A percentile compares a stretch with the other conserved stretches of the same genome.
These are phyloP conservation scores for Paramecium biaurelia DNA, from an alignment of 73 alveolate species.

Conservation along the genomic window DNA sequence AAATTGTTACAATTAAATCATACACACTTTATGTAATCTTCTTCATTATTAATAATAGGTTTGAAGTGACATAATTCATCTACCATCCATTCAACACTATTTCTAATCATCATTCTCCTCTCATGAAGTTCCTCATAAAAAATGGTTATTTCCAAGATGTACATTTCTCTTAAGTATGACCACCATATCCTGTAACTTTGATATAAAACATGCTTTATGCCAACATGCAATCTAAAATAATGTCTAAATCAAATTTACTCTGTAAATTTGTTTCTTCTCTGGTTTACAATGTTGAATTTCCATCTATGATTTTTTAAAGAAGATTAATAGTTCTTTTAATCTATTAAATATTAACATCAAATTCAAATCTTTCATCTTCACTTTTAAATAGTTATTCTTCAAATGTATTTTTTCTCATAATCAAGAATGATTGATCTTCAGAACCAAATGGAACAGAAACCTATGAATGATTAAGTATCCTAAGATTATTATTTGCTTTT, in stretches of 20 bases:
- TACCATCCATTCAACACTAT: background rate
- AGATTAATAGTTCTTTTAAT: conserved; percentile 57
- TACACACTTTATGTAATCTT: conserved; percentile 35
- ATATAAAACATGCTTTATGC: background rate
- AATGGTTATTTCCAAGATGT: background rate
- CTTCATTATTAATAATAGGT: background rate
- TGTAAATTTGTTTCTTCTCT: conserved; percentile 29
- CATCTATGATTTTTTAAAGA: conserved; percentile 17
- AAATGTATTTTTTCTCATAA: conserved; percentile 65
- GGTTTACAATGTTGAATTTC: background rate
- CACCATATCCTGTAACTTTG: background rate
- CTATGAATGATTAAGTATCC: conserved; percentile 23
- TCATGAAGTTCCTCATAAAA: background rate
- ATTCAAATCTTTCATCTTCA: conserved; percentile 75
- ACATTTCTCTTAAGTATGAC: background rate
- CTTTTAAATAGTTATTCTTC: conserved; percentile 71
- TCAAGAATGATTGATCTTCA: conserved; percentile 66
- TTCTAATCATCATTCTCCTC: background rate
- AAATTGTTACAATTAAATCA: background rate
- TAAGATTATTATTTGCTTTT: conserved; percentile 13
- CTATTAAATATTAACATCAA: conserved; percentile 53
- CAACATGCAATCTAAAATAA: background rate
- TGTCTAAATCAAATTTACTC: background rate
- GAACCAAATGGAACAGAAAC: conserved; percentile 69
- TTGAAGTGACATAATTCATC: conserved; percentile 22